Base-by-base conservation (phyloP, 441 rosid species). In the Erysimum cheiri region DNA sequence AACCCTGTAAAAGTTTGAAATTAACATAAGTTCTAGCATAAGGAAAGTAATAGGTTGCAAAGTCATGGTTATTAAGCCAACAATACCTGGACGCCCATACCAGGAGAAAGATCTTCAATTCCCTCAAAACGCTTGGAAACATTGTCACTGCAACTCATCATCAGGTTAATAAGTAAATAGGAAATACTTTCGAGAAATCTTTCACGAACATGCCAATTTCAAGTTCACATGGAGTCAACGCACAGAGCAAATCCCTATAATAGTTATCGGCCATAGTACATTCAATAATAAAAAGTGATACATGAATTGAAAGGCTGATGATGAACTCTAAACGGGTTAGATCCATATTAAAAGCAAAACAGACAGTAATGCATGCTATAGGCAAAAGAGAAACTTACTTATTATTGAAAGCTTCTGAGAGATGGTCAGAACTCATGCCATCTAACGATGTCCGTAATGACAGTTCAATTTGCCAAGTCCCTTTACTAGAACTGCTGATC, bases 401-500 rank as follows among this genome's bases (percentile, higher is more conserved):
- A 60, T 76, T 76, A 57, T 56, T 68, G 4, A 72, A 71, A 48
- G 67, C 78, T 47, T 85, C 88, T 60, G 79, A 63, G 65, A 83
- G 60, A 70, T 77, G 74, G 46, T 52, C 74, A 64, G 77, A 36
- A 75, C 52, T 68, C 90, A 87, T 80, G 86, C 94, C 97, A 70
- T 82, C 85, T 66, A 84, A 80, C 19, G 88, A 84, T 71, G 79
- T 59, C 50, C 92, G 87, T 47, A 96, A 67, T 28, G 98, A 91
- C 71, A 96, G 79, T 78, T 96, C 99, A 69, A 91, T 47, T 69
- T 87, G 98, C 77, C 73, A 26, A 72, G 84, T 88, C 52, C 95
- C 96, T 72, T 70, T 86, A 67, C 67, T 76, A n/a, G 97, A 78
- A 24, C 3, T 87, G 77, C 85, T 77, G 70, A 91, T 80, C 80